These are phyloP conservation scores for Yamadazyma friedrichii DNA, from an alignment of 1,139 yeast genomes.

Conservation along the genomic window DNA sequence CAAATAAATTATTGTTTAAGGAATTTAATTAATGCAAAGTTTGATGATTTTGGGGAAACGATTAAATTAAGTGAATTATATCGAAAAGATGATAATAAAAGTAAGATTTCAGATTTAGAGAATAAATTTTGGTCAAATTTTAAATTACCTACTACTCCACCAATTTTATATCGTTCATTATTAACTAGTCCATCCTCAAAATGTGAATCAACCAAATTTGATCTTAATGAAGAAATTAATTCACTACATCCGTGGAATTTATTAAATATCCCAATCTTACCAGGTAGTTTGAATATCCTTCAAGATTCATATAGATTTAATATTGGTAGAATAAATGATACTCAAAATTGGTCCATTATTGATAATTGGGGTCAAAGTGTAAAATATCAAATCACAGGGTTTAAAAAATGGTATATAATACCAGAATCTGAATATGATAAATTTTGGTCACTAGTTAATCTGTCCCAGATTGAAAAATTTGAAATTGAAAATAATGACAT, in stretches of 20 bases:
- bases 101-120: neutral
- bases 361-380: constrained; percentile 44
- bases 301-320: neutral
- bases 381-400: constrained; percentile 68
- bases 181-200: neutral
- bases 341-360: constrained; percentile 77
- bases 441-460: constrained; percentile 26
- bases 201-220: neutral
- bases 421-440: constrained; percentile 65
- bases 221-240: neutral
- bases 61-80: neutral
- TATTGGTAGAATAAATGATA: constrained; percentile 28
- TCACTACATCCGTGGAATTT: constrained; percentile 65
- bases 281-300: constrained; percentile 18
- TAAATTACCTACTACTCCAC: neutral
- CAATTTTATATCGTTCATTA: neutral
- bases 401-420: constrained; percentile 77
- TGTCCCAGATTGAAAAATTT: neutral
- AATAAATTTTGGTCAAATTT: neutral
- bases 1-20: constrained; percentile 7
- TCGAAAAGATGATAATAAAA: neutral
- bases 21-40: neutral
- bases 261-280: constrained; percentile 58
- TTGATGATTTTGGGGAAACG: constrained; percentile 5
- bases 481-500: constrained; percentile 4